Percentiles rank a stretch among this genome's conserved stretches.
Evolutionary conservation across 2,329 filamentous ascomycete species (phyloP).

Genomic region (Aspergillus thermomutatus): DNA sequence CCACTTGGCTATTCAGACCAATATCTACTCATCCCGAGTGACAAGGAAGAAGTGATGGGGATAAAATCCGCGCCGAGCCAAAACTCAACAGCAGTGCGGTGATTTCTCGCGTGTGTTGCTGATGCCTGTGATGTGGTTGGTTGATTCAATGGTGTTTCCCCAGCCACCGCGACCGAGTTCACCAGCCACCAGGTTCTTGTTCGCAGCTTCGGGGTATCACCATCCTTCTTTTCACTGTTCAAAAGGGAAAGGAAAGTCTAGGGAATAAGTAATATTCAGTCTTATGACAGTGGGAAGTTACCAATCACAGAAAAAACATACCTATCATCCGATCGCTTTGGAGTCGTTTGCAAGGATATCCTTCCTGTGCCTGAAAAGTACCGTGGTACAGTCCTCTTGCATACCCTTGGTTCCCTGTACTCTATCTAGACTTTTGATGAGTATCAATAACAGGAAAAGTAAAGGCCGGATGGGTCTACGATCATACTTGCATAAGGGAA

Average conservation of each 20-base stretch:
- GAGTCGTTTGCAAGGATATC: neutral
- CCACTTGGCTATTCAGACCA: too few relatives aligned
- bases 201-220: neutral
- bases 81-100: neutral
- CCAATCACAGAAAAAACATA: neutral
- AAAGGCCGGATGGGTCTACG: neutral
- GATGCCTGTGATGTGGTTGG: neutral
- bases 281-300: neutral
- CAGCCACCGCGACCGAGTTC: slow-evolving; percentile 1
- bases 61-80: neutral
- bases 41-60: too few relatives aligned
- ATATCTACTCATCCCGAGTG: too few relatives aligned
- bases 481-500: neutral
- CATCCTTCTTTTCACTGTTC: neutral
- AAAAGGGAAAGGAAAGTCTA: neutral
- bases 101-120: neutral
- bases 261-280: neutral
- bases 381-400: neutral
- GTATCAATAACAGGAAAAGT: neutral
- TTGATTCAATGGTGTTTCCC: neutral
- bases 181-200: slow-evolving; percentile 3
- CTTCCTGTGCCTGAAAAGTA: neutral
- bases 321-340: too few relatives aligned
- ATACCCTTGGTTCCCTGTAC: neutral
- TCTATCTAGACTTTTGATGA: neutral